Evolutionary conservation across 768 basidiomycete genomes (phyloP).

Genomic region (Butyriboletus loyo): DNA sequence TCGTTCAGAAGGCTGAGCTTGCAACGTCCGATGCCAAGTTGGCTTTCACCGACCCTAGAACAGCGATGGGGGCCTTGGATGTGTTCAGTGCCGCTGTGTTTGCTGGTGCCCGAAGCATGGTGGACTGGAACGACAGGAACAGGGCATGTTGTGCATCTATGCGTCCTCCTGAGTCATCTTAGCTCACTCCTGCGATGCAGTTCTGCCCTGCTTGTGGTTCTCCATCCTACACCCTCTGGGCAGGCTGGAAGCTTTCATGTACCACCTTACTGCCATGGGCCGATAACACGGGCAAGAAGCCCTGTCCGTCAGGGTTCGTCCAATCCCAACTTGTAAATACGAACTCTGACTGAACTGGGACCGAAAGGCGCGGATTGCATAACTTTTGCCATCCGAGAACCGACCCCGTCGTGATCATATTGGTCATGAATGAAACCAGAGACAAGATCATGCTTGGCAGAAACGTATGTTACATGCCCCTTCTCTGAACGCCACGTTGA

Average conservation of each 20-base stretch:
- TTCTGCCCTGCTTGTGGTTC: slow-evolving; percentile 90
- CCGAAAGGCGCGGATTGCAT: slow-evolving; percentile 81
- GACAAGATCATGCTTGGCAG: slow-evolving; percentile 87
- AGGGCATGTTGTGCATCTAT: slow-evolving; percentile 45
- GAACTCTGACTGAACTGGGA: slow-evolving; percentile 14
- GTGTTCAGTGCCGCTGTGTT: slow-evolving; percentile 70
- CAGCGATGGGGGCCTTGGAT: slow-evolving; percentile 54
- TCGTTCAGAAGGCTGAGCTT: slow-evolving; percentile 38
- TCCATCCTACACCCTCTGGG: slow-evolving; percentile 83
- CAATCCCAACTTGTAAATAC: background rate
- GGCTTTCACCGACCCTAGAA: slow-evolving; percentile 65
- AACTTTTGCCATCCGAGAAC: slow-evolving; percentile 84
- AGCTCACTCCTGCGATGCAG: slow-evolving; percentile 37
- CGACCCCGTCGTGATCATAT: slow-evolving; percentile 90
- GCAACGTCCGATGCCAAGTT: slow-evolving; percentile 39
- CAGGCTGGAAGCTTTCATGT: slow-evolving; percentile 92
- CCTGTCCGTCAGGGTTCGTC: slow-evolving; percentile 70
- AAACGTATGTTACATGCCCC: slow-evolving; percentile 51
- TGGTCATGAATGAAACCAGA: slow-evolving; percentile 72
- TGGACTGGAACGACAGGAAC: slow-evolving; percentile 93
- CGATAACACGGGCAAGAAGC: slow-evolving; percentile 56
- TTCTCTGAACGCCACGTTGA: background rate
- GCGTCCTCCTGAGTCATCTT: background rate
- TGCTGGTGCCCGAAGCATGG: slow-evolving; percentile 73
- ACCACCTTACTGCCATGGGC: slow-evolving; percentile 72